These are phyloP conservation scores for Pseudopithomyces chartarum DNA, from an alignment of 2,329 filamentous ascomycete species.

Conservation along the genomic window DNA sequence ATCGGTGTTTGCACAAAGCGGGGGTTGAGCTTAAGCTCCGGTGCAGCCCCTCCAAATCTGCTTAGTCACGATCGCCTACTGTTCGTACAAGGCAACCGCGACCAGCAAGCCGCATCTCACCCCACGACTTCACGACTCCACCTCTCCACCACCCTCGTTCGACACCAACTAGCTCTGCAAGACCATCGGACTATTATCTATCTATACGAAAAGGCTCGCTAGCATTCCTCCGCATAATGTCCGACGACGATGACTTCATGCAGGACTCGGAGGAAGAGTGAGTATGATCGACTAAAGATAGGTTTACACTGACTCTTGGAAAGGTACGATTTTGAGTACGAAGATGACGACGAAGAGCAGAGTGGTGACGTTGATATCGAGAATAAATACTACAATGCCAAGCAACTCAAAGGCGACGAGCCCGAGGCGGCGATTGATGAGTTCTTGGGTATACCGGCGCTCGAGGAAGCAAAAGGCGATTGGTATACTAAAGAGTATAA, in stretches of 20 bases:
- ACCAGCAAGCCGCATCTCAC: constrained; percentile 5
- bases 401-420: constrained; percentile 88
- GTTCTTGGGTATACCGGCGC: constrained; percentile 82
- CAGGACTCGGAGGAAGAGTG: constrained; percentile 90
- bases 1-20: background rate
- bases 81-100: constrained; percentile 2
- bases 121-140: background rate
- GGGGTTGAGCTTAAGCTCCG: background rate
- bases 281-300: constrained; percentile 20
- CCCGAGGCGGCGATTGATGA: constrained; percentile 89
- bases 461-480: constrained; percentile 92
- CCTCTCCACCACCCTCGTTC: background rate
- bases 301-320: constrained; percentile 22
- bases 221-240: constrained; percentile 57
- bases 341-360: constrained; percentile 89
- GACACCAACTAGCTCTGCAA: background rate
- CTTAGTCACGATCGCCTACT: constrained; percentile 3
- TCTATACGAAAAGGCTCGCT: background rate
- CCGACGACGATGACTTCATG: constrained; percentile 90
- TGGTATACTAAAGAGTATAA: constrained; percentile 60
- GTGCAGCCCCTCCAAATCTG: background rate
- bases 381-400: constrained; percentile 99
- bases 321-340: constrained; percentile 96
- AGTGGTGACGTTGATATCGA: constrained; percentile 91
- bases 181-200: background rate